Evolutionary conservation across 371 early-diverging fungal species (phyloP).

Genomic region (Rhizopus stolonifer): DNA sequence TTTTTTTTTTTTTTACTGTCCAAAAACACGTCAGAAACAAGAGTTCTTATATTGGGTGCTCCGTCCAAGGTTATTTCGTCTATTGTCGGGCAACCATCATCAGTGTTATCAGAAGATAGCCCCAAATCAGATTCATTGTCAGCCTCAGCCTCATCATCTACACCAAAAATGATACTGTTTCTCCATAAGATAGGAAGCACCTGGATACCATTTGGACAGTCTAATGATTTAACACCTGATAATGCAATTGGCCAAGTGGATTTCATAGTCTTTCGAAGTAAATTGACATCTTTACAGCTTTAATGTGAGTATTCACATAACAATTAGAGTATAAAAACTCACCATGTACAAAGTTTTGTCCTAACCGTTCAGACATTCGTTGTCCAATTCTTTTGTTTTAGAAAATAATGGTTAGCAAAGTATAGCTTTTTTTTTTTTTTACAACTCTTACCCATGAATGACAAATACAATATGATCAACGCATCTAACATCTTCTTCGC

Average conservation of each 20-base stretch:
- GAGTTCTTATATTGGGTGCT: slow-evolving; percentile 76
- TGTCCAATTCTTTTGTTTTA: slow-evolving; percentile 68
- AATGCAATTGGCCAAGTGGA: slow-evolving; percentile 44
- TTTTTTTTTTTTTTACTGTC: slow-evolving; percentile 58
- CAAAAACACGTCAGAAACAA: slow-evolving; percentile 81
- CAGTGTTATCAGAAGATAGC: slow-evolving; percentile 34
- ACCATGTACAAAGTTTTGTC: slow-evolving; percentile 77
- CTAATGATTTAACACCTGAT: slow-evolving; percentile 25
- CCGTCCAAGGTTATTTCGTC: slow-evolving; percentile 82
- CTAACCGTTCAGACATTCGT: slow-evolving; percentile 75
- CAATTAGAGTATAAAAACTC: slow-evolving; percentile 4
- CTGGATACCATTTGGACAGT: slow-evolving; percentile 66
- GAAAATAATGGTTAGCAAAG: not conserved
- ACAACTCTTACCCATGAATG: slow-evolving; percentile 66
- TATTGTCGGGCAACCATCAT: slow-evolving; percentile 68
- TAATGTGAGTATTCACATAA: slow-evolving; percentile 8
- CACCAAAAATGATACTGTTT: slow-evolving; percentile 74
- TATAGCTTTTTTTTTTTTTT: not conserved
- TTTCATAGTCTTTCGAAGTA: slow-evolving; percentile 72
- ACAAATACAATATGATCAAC: slow-evolving; percentile 79
- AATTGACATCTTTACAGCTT: slow-evolving; percentile 58
- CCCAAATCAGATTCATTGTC: slow-evolving; percentile 53
- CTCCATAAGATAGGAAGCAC: slow-evolving; percentile 87
- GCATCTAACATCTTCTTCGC: slow-evolving; percentile 59
- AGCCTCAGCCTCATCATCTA: slow-evolving; percentile 48